These are phyloP conservation scores for Barbatosphaeria neglecta DNA, from an alignment of 495 filamentous ascomycete genomes.

Conservation along the genomic window DNA sequence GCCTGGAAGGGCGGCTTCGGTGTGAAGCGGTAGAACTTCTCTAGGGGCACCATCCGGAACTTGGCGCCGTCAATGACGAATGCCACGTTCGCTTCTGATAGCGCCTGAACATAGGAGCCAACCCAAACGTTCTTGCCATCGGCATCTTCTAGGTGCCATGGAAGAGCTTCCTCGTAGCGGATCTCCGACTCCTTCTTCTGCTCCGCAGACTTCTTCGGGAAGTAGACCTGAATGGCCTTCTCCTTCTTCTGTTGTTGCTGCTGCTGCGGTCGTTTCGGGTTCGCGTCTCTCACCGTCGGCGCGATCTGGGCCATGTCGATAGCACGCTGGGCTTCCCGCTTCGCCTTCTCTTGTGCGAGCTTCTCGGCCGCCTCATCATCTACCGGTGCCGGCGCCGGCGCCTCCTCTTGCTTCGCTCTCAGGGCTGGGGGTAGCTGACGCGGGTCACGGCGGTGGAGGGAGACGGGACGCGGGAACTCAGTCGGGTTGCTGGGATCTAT, in stretches of 20 bases:
- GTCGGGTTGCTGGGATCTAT: constrained; percentile 65
- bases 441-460: constrained; percentile 84
- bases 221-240: constrained; percentile 52
- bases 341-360: constrained; percentile 48
- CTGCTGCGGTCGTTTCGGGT: constrained; percentile 43
- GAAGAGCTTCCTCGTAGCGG: constrained; percentile 86
- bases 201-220: constrained; percentile 45
- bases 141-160: constrained; percentile 95
- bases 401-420: constrained; percentile 42
- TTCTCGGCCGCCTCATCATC: constrained; percentile 64
- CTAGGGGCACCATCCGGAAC: constrained; percentile 80
- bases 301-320: constrained; percentile 82
- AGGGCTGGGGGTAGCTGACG: constrained; percentile 49
- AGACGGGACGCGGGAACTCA: constrained; percentile 77
- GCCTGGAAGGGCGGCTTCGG: constrained; percentile 73
- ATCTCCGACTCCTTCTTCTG: constrained; percentile 68
- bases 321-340: constrained; percentile 71
- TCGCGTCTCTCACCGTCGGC: constrained; percentile 43
- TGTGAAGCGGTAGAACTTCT: constrained; percentile 91
- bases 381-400: constrained; percentile 30
- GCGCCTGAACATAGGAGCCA: constrained; percentile 72
- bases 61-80: constrained; percentile 53
- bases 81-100: constrained; percentile 66
- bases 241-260: constrained; percentile 62
- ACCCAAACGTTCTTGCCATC: constrained; percentile 90